phyloP scores from a whole-genome alignment of 176 grass and related monocot genomes.

The Oryza brachyantha region DNA sequence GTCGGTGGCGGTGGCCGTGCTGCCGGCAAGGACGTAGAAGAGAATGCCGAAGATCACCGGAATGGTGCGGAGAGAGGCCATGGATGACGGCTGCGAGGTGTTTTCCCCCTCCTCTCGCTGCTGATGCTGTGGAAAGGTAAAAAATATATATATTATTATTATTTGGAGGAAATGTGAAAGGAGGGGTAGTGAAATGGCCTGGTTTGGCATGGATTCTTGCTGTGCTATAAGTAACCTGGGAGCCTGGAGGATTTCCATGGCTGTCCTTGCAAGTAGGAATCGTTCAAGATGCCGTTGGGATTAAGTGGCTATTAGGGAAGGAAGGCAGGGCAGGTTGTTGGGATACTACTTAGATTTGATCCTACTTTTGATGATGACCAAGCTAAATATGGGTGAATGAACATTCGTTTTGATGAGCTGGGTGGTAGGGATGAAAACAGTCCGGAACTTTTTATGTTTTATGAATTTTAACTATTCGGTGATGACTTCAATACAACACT shows the following conservation, averaged over 20 bases:
- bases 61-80: conserved; percentile 51
- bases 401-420: neutral
- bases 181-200: conserved; percentile 36
- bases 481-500: no score
- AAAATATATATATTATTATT: no score
- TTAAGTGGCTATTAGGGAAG: neutral
- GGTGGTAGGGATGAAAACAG: no score
- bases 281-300: neutral
- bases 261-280: neutral
- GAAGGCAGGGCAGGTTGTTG: neutral
- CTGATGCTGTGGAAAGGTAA: neutral
- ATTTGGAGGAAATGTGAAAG: conserved; percentile 9
- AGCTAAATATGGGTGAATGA: neutral
- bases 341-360: neutral
- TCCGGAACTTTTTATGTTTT: no score
- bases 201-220: neutral
- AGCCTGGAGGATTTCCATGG: neutral
- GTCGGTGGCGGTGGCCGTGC: neutral
- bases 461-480: no score
- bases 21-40: conserved; percentile 37
- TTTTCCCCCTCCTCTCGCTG: conserved; percentile 23
- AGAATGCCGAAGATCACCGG: conserved; percentile 7
- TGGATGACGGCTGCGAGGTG: conserved; percentile 25
- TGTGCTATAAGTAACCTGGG: conserved; percentile 22
- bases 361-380: neutral